Percentiles rank a stretch among this genome's conserved stretches.
Evolutionary conservation across 192 early-diverging fungal species (phyloP).

Genomic region (Funneliformis geosporum): DNA sequence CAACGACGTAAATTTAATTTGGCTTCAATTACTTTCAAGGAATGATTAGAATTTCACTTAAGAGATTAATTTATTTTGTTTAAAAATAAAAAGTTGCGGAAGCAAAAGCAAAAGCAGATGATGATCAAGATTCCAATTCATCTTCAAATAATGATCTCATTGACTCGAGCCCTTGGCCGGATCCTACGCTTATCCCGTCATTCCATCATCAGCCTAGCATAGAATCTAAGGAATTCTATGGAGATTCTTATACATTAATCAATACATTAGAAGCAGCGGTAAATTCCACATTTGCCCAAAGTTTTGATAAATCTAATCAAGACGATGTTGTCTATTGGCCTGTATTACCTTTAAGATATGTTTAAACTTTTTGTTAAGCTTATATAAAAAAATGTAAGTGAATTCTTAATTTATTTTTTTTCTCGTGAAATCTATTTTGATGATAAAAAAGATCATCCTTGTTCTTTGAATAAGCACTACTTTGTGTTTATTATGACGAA

Average conservation of each 20-base stretch:
- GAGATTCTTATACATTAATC: not conserved
- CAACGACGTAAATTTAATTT: constrained; percentile 5
- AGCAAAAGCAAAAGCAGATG: not conserved
- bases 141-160: not conserved
- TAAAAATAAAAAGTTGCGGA: not conserved
- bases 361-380: not conserved
- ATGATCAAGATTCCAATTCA: not conserved
- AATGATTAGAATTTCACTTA: not conserved
- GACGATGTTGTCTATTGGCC: constrained; percentile 20
- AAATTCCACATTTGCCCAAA: constrained; percentile 5
- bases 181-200: not conserved
- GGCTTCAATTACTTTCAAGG: not conserved
- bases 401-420: not conserved
- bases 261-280: not conserved
- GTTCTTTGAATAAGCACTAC: not conserved
- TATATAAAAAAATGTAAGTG: not conserved
- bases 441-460: constrained; percentile 24
- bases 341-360: constrained; percentile 23
- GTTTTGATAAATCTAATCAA: not conserved
- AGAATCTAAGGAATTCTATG: not conserved
- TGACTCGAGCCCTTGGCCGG: not conserved
- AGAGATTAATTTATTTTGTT: no score
- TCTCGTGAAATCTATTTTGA: not conserved
- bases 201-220: not conserved
- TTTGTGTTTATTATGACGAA: not conserved